Evolutionary conservation across 352 stramenopile species (phyloP).

Genomic region (Globisporangium uncinulatum): DNA sequence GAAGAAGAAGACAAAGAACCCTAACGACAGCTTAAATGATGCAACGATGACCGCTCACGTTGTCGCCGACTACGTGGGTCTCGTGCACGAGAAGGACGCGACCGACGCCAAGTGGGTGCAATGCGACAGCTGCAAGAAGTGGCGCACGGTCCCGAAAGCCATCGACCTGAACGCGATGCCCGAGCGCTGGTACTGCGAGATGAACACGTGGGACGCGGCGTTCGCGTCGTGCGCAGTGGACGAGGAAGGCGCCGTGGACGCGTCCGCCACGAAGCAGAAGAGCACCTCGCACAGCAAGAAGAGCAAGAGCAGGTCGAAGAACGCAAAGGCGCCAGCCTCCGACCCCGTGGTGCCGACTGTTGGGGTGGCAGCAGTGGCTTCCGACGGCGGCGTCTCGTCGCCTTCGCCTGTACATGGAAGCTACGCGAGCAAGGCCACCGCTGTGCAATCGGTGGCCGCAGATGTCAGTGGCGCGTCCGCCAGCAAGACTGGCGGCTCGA

Average conservation of each 20-base stretch:
- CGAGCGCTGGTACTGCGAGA: conserved; percentile 94
- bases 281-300: conserved; percentile 1
- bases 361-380: conserved; percentile 9
- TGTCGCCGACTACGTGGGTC: conserved; percentile 8
- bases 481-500: conserved; percentile 19
- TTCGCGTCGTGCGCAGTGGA: conserved; percentile 84
- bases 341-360: not conserved
- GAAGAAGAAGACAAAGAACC: conserved; percentile 44
- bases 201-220: conserved; percentile 91
- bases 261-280: conserved; percentile 15
- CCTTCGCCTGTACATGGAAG: conserved; percentile 29
- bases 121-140: conserved; percentile 95
- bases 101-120: conserved; percentile 91
- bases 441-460: not conserved
- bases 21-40: not conserved
- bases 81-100: conserved; percentile 23
- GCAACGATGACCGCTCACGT: no score
- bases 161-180: conserved; percentile 90
- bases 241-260: conserved; percentile 69
- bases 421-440: conserved; percentile 16
- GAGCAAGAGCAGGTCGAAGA: conserved; percentile 21
- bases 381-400: conserved; percentile 27
- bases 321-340: conserved; percentile 14
- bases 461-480: not conserved
- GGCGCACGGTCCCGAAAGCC: conserved; percentile 88